Conservation (phyloP, 2,329 filamentous ascomycete species). For the Leptosphaerulina australis region DNA sequence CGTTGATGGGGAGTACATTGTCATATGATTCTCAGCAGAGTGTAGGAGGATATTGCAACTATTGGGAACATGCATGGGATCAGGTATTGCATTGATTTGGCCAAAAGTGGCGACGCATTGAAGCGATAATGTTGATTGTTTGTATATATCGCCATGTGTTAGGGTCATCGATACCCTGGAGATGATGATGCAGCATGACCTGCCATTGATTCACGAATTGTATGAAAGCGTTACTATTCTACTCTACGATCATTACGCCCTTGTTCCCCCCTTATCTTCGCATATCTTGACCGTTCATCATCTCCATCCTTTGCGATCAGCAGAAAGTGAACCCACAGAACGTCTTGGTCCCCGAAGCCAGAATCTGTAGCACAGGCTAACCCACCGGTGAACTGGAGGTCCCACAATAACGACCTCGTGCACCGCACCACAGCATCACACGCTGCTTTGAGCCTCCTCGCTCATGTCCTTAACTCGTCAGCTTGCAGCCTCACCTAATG, state of each 20-base stretch:
- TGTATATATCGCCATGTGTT: constrained; percentile 11
- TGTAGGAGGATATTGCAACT: constrained; percentile 24
- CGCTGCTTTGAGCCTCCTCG: constrained; percentile 6
- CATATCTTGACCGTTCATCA: neutral
- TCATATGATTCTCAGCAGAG: constrained; percentile 48
- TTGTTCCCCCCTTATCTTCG: neutral
- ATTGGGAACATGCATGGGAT: constrained; percentile 11
- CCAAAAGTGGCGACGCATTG: constrained; percentile 16
- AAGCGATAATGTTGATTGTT: constrained; percentile 16
- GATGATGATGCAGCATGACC: constrained; percentile 11
- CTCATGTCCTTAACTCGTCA: constrained; percentile 13
- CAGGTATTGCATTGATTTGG: constrained; percentile 19
- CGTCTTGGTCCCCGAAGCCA: neutral
- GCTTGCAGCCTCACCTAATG: constrained; percentile 1
- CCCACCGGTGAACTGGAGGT: constrained; percentile 6
- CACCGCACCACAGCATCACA: constrained; percentile 8
- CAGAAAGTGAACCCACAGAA: constrained; percentile 1
- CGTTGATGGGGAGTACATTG: constrained; percentile 59
- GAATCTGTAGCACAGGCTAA: neutral
- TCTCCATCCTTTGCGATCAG: neutral
- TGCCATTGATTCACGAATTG: constrained; percentile 17
- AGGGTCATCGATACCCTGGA: constrained; percentile 16
- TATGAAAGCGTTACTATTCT: constrained; percentile 18
- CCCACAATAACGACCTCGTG: constrained; percentile 5
- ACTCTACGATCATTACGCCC: neutral